Conservation (phyloP, 768 basidiomycete species). For the Trametes villosa region DNA sequence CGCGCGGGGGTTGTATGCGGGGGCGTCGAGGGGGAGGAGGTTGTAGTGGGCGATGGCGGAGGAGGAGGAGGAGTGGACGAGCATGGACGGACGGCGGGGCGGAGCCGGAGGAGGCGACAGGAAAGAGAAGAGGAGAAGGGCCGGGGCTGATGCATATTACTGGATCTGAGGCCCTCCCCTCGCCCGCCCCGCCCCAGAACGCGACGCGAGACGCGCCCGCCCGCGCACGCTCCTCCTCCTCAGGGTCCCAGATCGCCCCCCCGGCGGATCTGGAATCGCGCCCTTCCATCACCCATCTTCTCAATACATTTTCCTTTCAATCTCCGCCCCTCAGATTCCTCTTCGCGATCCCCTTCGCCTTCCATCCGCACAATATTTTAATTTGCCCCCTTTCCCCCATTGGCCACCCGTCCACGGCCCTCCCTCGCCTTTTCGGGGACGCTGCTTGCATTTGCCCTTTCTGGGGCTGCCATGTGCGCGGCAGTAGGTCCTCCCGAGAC, state of each 20-base stretch:
- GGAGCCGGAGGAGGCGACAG: slow-evolving; percentile 14
- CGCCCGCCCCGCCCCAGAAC: not conserved
- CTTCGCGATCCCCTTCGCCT: slow-evolving; percentile 28
- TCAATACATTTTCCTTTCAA: slow-evolving; percentile 27
- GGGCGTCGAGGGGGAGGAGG: slow-evolving; percentile 13
- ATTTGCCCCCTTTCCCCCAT: slow-evolving; percentile 27
- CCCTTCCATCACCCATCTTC: slow-evolving; percentile 25
- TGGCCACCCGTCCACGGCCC: slow-evolving; percentile 25
- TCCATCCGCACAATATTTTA: slow-evolving; percentile 23
- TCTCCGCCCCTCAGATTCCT: slow-evolving; percentile 32
- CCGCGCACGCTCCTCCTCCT: slow-evolving; percentile 5
- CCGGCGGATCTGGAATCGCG: slow-evolving; percentile 23
- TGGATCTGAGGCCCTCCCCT: not conserved
- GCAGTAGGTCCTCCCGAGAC: slow-evolving; percentile 13
- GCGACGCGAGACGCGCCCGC: not conserved
- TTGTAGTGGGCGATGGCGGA: slow-evolving; percentile 19
- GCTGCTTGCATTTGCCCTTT: slow-evolving; percentile 26
- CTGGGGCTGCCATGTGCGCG: slow-evolving; percentile 15
- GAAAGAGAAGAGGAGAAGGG: not conserved
- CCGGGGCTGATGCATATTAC: slow-evolving; percentile 12
- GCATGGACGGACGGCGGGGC: slow-evolving; percentile 22
- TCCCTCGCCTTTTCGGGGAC: slow-evolving; percentile 20
- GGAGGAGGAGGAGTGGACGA: slow-evolving; percentile 16
- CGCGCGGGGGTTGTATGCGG: slow-evolving; percentile 14
- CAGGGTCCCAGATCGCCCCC: slow-evolving; percentile 23